Conservation (phyloP, 148 eudicot genomes). For the Rhododendron molle region DNA sequence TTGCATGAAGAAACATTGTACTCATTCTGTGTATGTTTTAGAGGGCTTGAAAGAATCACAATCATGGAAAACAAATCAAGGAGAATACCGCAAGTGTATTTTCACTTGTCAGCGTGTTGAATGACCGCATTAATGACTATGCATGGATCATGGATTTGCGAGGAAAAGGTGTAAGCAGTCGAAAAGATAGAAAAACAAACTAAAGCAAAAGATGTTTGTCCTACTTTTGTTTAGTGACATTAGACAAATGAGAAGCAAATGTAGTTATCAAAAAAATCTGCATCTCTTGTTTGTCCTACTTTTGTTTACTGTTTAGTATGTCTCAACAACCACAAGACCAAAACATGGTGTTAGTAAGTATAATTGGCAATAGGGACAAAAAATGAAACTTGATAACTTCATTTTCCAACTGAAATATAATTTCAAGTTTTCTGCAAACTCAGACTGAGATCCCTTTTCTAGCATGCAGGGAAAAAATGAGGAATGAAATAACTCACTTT, state of each 20-base stretch:
- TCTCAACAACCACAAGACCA: background rate
- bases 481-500: constrained; percentile 20
- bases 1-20: background rate
- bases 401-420: background rate
- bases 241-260: too few species aligned
- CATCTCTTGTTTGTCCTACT: too few species aligned
- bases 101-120: background rate
- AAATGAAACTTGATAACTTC: too few species aligned
- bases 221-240: too few species aligned
- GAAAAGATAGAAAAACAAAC: too few species aligned
- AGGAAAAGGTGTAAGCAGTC: background rate
- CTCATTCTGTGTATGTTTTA: background rate
- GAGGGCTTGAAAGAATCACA: background rate
- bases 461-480: background rate
- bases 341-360: background rate
- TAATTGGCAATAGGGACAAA: too few species aligned
- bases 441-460: background rate
- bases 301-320: background rate
- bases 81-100: background rate
- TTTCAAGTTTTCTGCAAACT: background rate
- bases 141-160: background rate
- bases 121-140: background rate
- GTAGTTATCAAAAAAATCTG: too few species aligned
- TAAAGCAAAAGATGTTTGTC: too few species aligned
- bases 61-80: background rate